Base-by-base conservation (phyloP, 495 filamentous ascomycete species). In the Pyronema omphalodes region DNA sequence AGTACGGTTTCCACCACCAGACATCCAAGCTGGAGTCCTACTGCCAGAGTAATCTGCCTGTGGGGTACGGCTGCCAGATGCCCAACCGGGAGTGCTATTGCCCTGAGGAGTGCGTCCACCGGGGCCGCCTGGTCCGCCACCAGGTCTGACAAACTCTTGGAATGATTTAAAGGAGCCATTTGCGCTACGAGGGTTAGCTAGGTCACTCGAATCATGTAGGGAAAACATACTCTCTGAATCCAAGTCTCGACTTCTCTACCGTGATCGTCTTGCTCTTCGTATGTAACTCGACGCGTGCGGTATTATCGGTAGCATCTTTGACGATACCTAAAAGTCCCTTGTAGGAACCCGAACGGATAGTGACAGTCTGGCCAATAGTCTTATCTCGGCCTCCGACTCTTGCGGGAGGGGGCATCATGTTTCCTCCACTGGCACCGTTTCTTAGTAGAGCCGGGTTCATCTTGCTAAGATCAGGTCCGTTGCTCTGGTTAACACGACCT, bases 271-370 rank as follows among this genome's bases (percentile, higher is more conserved):
- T 95, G 69, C 77, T 82, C 68, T 88, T 91, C 18, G 86, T 84
- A 67, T 95, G 88, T 23, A 99, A 72, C 67, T 96, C 93, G 37
- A 99, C 83, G 17, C 87, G 81, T 33, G 84, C 89, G 57, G 82
- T 78, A 0, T 74, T 75, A 55, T 93, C 87, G 0, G 83, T 88
- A 0, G 93, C 79, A 63, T 96, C 87, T 62, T 93, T 93, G 58
- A 99, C 85, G 53, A 94, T 93, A 58, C 93, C 93, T 46, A 99
- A 73, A 11, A 94, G 71, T 49, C 89, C 91, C 69, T 99, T 99
- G 68, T 87, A 84, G 0, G 79, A 78, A 8, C 93, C 93, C 60
- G 77, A 83, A 45, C 79, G 72, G 55, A 96, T 80, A 33, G 76
- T 83, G 37, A 96, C 86, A 0, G 88, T 96, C 69, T 96, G 87